phyloP scores from a whole-genome alignment of 805 yeast genomes.

The Metschnikowia similis region DNA sequence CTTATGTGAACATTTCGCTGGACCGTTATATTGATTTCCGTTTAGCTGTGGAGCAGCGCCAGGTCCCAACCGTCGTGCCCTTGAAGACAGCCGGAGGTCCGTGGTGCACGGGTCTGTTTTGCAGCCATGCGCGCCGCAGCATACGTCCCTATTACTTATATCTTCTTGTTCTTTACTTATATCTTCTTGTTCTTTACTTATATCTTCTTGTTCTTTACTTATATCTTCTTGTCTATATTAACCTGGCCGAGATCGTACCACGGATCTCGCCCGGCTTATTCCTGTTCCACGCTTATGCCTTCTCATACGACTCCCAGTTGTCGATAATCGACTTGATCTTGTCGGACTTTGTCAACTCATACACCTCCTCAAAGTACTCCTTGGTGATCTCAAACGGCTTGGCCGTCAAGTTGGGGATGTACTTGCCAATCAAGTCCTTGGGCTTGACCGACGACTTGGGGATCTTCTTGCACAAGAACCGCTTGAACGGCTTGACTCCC shows the following conservation, averaged over 20 bases:
- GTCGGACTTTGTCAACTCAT: slow-evolving; percentile 83
- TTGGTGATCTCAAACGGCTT: slow-evolving; percentile 93
- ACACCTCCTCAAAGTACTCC: slow-evolving; percentile 96
- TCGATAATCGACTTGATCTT: slow-evolving; percentile 87
- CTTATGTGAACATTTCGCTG: too few species aligned
- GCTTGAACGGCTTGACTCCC: slow-evolving; percentile 98
- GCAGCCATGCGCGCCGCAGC: not conserved
- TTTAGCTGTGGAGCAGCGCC: too few species aligned
- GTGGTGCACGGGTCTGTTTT: not conserved
- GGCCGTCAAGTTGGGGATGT: slow-evolving; percentile 98
- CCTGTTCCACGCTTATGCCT: slow-evolving; percentile 29
- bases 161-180: too few species aligned
- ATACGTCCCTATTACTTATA: too few species aligned
- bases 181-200: too few species aligned
- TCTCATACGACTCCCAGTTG: slow-evolving; percentile 87
- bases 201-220: not conserved
- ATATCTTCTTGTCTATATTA: not conserved
- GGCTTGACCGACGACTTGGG: slow-evolving; percentile 94
- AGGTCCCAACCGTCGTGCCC: too few species aligned
- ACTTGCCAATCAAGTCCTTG: slow-evolving; percentile 86
- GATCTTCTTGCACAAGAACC: slow-evolving; percentile 93
- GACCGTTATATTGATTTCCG: too few species aligned
- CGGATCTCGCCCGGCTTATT: slow-evolving; percentile 10
- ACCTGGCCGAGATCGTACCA: slow-evolving; percentile 14
- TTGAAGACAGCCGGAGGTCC: not conserved